phyloP scores from a whole-genome alignment of 441 rosid genomes.

The Francoa sonchifolia region DNA sequence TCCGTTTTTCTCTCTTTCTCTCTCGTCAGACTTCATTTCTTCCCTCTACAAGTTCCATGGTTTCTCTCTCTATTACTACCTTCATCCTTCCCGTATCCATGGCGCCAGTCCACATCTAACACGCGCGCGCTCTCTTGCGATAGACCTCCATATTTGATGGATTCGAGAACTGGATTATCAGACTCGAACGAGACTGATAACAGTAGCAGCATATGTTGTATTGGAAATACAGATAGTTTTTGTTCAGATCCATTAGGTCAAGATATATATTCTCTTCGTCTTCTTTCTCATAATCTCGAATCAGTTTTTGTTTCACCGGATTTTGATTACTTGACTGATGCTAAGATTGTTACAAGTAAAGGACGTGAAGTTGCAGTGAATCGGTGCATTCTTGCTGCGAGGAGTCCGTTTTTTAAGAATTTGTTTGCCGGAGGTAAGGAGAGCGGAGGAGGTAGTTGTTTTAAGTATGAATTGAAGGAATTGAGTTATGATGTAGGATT shows the following conservation, averaged over 20 bases:
- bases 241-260: conserved; percentile 21
- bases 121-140: no score
- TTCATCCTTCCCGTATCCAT: no score
- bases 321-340: conserved; percentile 48
- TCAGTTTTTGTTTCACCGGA: conserved; percentile 34
- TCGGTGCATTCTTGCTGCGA: conserved; percentile 65
- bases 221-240: no score
- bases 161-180: conserved; percentile 35
- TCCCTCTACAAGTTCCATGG: no score
- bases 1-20: no score
- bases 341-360: conserved; percentile 28
- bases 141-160: conserved; percentile 37
- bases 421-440: conserved; percentile 26
- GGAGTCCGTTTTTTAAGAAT: conserved; percentile 44
- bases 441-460: conserved; percentile 9
- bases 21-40: no score
- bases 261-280: conserved; percentile 32
- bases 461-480: conserved; percentile 40
- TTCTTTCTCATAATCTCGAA: conserved; percentile 43
- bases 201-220: conserved; percentile 46
- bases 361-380: conserved; percentile 50
- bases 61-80: no score
- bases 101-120: no score
- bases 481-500: conserved; percentile 41
- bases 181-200: conserved; percentile 57